Evolutionary conservation across 208 protist genomes (phyloP), one percentile per base, ranked within the genome.

Genomic region (Leishmania turanica): DNA sequence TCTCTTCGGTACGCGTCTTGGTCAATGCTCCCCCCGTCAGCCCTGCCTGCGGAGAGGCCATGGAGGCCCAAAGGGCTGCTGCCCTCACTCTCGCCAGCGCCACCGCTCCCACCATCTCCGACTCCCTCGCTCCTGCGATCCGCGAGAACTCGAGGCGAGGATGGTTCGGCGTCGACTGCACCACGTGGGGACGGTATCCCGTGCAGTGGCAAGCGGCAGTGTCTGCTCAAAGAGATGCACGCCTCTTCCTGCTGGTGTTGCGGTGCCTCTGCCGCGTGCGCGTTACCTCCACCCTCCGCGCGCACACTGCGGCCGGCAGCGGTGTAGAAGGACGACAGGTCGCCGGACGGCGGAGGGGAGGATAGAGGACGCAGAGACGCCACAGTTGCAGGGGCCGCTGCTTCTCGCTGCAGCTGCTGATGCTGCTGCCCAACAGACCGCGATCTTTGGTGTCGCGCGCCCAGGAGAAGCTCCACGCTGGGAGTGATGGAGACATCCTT

Each of bases 271-370:
- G 54, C 56, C 53, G 49, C 37, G 9, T 68, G 9, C 24, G 34
- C 40, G 24, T 11, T 31, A 11, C 27, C 13, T 45, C 24, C 69
- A 9, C 21, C 42, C 42, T 49, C 69, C 8, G 69, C 42, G 45
- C 51, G 72, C 70, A 56, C 27, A 31, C 72, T 27, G 19, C 5
- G 24, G 54, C 54, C 51, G 8, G 54, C 40, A 34, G 71, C 82
- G 4, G 82, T 82, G 66, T 75, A 85, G 31, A 85, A 82, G 6
- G 70, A 37, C 37, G 56, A 70, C 19, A 82, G 21, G 45, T 73
- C 47, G 8, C 76, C 58, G 19, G 31, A 19, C 0, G 76, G 45
- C 40, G 76, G 47, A 49, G 75, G 6, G 54, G 45, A 68, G 42
- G 72, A 78, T 3, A 81, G 47, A 17, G 37, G 62, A 5, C 40